Conservation (phyloP, 2,329 filamentous ascomycete genomes). For the Biscogniauxia sp. region DNA sequence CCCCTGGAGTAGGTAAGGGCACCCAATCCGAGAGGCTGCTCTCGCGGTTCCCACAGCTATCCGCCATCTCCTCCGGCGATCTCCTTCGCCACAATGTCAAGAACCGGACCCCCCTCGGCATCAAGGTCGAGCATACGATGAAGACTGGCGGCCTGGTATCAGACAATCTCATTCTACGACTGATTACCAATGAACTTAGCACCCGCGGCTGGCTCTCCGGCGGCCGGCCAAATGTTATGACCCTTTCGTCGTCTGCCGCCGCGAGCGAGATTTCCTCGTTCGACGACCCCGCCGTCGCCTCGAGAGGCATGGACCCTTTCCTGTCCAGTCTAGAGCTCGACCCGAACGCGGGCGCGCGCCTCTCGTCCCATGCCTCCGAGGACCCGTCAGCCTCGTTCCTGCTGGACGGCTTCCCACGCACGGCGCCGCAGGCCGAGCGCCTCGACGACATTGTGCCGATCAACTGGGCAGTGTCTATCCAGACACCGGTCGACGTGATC, state of each 20-base stretch:
- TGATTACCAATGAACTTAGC: constrained; percentile 87
- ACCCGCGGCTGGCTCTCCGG: constrained; percentile 77
- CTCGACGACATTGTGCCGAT: constrained; percentile 86
- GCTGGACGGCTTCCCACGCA: constrained; percentile 94
- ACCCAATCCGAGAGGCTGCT: constrained; percentile 92
- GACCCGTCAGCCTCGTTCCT: constrained; percentile 84
- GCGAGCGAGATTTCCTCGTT: constrained; percentile 40
- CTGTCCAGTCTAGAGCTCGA: constrained; percentile 39
- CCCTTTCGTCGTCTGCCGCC: constrained; percentile 43
- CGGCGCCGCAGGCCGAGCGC: constrained; percentile 71
- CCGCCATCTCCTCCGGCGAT: constrained; percentile 91
- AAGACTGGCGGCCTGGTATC: constrained; percentile 86
- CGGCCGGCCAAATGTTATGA: constrained; percentile 48
- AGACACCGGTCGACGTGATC: constrained; percentile 83
- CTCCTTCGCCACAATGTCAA: constrained; percentile 90
- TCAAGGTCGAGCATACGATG: constrained; percentile 87
- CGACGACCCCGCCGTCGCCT: constrained; percentile 32
- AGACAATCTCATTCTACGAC: constrained; percentile 84
- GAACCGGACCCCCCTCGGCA: constrained; percentile 79
- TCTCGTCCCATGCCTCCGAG: constrained; percentile 51
- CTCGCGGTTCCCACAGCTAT: constrained; percentile 80
- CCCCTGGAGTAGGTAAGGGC: constrained; percentile 95
- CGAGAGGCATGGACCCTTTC: constrained; percentile 37
- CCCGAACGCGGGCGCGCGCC: constrained; percentile 37
- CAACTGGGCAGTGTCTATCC: constrained; percentile 85